Percentiles rank a stretch among this genome's conserved stretches.
These are phyloP conservation scores for Hygrophila difformis DNA, from an alignment of 257 asterid species.

Conservation along the genomic window DNA sequence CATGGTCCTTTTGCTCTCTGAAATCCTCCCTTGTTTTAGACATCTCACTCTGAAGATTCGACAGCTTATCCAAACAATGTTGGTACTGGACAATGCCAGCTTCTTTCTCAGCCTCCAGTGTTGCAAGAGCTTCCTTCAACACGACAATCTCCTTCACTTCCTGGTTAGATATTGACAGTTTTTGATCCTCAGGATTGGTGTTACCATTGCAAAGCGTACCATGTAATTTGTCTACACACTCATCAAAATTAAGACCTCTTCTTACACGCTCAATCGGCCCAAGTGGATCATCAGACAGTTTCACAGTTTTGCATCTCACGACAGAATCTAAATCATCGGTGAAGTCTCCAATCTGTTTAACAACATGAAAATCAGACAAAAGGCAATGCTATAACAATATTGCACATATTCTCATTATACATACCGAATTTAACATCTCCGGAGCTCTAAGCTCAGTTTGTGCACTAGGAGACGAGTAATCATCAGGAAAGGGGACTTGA, in stretches of 20 bases:
- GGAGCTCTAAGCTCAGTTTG: no score
- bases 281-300: no score
- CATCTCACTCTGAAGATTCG: constrained; percentile 35
- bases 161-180: constrained; percentile 32
- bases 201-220: constrained; percentile 14
- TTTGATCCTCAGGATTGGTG: constrained; percentile 10
- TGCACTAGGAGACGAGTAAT: not conserved
- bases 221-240: no score
- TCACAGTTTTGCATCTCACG: no score
- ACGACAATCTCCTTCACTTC: constrained; percentile 39
- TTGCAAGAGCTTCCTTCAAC: constrained; percentile 33
- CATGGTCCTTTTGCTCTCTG: constrained; percentile 25
- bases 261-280: no score
- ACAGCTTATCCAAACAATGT: constrained; percentile 33
- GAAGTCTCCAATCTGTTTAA: no score
- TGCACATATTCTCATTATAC: no score
- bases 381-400: no score
- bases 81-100: constrained; percentile 38
- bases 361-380: no score
- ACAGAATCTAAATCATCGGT: no score
- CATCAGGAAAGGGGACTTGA: not conserved
- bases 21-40: constrained; percentile 31
- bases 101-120: constrained; percentile 36
- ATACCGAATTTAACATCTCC: no score
- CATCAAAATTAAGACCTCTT: no score